phyloP scores from a whole-genome alignment of 2,329 filamentous ascomycete genomes.

The Aspergillus ochraceoroseus region DNA sequence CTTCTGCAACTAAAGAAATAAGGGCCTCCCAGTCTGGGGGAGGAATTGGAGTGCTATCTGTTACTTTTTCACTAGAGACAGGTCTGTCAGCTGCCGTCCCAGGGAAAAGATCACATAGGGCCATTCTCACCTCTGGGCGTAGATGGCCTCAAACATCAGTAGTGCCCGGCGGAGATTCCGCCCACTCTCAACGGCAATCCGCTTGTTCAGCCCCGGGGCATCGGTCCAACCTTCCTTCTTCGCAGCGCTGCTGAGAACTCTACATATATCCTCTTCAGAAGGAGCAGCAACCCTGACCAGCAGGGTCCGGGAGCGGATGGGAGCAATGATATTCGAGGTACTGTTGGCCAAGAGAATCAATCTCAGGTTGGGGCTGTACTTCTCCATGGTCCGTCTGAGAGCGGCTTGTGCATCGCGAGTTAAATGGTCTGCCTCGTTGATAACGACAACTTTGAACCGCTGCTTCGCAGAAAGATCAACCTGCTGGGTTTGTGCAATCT shows the following conservation, averaged over 20 bases:
- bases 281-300: slow-evolving; percentile 89
- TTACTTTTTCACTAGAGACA: slow-evolving; percentile 73
- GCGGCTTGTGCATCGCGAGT: slow-evolving; percentile 93
- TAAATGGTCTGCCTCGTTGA: slow-evolving; percentile 96
- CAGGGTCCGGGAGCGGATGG: slow-evolving; percentile 85
- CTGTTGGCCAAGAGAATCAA: slow-evolving; percentile 91
- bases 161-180: slow-evolving; percentile 84
- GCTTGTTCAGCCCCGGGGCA: slow-evolving; percentile 68
- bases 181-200: slow-evolving; percentile 85
- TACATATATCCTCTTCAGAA: slow-evolving; percentile 75
- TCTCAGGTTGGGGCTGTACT: slow-evolving; percentile 92
- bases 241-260: slow-evolving; percentile 63
- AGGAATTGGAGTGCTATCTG: slow-evolving; percentile 80
- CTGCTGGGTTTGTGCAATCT: slow-evolving; percentile 97
- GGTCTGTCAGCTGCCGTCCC: too few relatives aligned
- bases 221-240: slow-evolving; percentile 81
- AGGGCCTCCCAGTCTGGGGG: slow-evolving; percentile 96
- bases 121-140: slow-evolving; percentile 96
- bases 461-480: slow-evolving; percentile 90
- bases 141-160: slow-evolving; percentile 94
- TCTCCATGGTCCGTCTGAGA: slow-evolving; percentile 94
- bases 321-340: slow-evolving; percentile 98
- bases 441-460: slow-evolving; percentile 96
- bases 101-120: too few relatives aligned
- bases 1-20: slow-evolving; percentile 80